Evolutionary conservation across 2,329 filamentous ascomycete species (phyloP).

Genomic region (Curvularia sp.): DNA sequence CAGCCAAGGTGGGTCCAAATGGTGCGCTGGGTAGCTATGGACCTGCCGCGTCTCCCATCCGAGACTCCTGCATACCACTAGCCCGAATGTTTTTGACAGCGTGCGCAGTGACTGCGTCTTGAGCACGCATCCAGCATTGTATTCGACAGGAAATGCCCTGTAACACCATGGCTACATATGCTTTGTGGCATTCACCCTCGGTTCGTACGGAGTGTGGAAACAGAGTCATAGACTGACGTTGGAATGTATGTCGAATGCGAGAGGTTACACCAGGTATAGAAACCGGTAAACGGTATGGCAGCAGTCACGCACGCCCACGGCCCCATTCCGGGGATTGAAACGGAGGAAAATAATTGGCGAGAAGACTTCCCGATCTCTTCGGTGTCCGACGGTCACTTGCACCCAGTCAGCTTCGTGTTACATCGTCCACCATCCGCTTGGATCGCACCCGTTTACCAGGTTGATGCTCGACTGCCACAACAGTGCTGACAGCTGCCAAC

Average conservation of each 20-base stretch:
- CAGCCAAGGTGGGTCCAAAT: not conserved
- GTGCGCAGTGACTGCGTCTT: not conserved
- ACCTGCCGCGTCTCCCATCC: not conserved
- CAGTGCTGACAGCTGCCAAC: conserved; percentile 13
- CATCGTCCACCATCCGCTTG: not conserved
- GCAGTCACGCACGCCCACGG: not conserved
- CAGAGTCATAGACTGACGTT: too few relatives aligned
- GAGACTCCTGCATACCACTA: not conserved
- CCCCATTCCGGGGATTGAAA: not conserved
- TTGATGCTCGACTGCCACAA: not conserved
- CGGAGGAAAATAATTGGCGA: not conserved
- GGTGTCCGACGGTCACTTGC: not conserved
- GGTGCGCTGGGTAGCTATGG: too few relatives aligned
- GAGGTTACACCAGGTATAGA: not conserved
- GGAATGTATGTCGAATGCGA: not conserved
- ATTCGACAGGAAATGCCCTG: not conserved
- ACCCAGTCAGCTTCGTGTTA: not conserved
- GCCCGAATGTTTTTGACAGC: not conserved
- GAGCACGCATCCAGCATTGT: not conserved
- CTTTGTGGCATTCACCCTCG: not conserved
- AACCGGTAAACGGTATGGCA: not conserved
- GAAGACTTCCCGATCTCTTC: not conserved
- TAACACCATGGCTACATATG: not conserved
- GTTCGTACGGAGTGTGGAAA: not conserved
- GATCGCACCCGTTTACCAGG: not conserved